Base-by-base conservation (phyloP, 306 rosid genomes). In the Albizia julibrissin region DNA sequence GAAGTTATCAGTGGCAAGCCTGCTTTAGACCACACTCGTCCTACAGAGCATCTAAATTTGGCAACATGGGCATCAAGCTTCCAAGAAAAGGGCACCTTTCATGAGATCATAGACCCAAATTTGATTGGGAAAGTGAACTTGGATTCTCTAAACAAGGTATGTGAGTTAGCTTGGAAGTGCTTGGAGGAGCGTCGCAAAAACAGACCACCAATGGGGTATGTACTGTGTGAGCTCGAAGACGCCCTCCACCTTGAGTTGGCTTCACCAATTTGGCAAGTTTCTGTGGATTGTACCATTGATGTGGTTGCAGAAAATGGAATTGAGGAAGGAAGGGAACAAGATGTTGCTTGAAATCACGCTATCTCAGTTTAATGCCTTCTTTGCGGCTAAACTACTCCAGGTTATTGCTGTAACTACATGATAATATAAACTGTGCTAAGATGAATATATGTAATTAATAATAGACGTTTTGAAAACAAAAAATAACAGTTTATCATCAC, bases 81-180 rank as follows among this genome's bases (percentile, higher is more conserved):
- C 13, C 46, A 85, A 14, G 31, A 13, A 4, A 49, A 76, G 95
- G 97, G 97, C 93, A 21, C 46, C 19, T 95, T 95, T 54, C 93
- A 93, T 80, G 93, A 93, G 72, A 87, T 95, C 89, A 93, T 95
- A 92, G 98, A 95, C 87, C 82, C 85, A 50, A 88, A 91, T 83
- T 87, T 95, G 43, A 89, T 58, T 3, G 97, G 97, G 56, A 91
- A 90, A 82, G 98, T 91, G 61, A 93, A 93, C 81, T 0, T 82
- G 72, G 9, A 58, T 70, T 80, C 87, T 76, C 21, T 84, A 1
- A 80, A 24, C 16, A 84, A 76, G 75, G 79, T 84, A 14, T 69
- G 59, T 49, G 79, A 70, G 19, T 49, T 80, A 39, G 87, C 87
- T 40, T 58, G 67, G 77, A 52, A 52, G 61, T 52, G 61, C 61